Percentiles rank a stretch among this genome's conserved stretches.
phyloP scores from a whole-genome alignment of 805 yeast species.

The Saccharomycopsis schoenii region DNA sequence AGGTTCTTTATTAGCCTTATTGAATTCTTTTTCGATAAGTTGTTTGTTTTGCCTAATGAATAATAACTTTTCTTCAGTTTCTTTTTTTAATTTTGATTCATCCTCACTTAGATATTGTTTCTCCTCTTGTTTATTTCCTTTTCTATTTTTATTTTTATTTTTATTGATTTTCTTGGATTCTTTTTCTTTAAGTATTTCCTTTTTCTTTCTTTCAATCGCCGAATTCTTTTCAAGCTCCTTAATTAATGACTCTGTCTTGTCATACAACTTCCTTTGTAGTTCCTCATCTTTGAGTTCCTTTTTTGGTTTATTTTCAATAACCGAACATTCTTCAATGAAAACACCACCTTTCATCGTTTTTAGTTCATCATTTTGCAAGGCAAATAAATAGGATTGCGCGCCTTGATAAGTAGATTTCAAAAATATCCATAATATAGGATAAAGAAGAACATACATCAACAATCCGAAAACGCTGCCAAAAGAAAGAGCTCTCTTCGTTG shows the following conservation, averaged over 20 bases:
- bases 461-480: constrained; percentile 64
- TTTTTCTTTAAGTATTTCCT: constrained; percentile 20
- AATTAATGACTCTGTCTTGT: constrained; percentile 49
- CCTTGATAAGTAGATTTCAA: constrained; percentile 72
- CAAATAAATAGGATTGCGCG: constrained; percentile 65
- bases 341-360: constrained; percentile 54
- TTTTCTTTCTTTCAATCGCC: constrained; percentile 53
- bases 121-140: neutral
- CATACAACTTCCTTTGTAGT: constrained; percentile 51
- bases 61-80: neutral
- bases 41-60: neutral
- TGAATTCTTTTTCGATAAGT: constrained; percentile 10
- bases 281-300: constrained; percentile 53
- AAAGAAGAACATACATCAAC: constrained; percentile 52
- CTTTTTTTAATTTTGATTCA: neutral
- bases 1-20: constrained; percentile 8
- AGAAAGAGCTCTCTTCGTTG: constrained; percentile 68
- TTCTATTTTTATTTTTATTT: constrained; percentile 9
- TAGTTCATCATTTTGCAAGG: constrained; percentile 62
- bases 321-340: constrained; percentile 67
- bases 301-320: constrained; percentile 37
- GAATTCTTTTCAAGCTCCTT: constrained; percentile 56
- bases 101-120: neutral
- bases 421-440: constrained; percentile 78
- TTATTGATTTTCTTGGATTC: constrained; percentile 9